Evolutionary conservation across 257 asterid species (phyloP).

Genomic region (Lithospermum erythrorhizon): DNA sequence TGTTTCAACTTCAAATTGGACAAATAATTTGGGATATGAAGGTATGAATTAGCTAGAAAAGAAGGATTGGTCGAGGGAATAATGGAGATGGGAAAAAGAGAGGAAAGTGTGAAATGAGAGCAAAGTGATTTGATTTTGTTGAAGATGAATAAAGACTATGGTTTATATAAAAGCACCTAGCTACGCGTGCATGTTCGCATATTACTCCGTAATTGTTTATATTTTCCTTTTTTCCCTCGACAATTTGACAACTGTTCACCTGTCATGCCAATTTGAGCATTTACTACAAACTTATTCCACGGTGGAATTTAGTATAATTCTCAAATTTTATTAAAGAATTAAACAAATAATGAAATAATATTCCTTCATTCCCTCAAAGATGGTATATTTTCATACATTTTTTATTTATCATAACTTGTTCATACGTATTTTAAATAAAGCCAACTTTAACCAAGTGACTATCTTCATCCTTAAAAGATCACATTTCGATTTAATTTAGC

Average conservation of each 20-base stretch:
- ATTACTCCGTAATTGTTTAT: neutral
- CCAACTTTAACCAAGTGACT: too few species aligned
- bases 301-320: too few species aligned
- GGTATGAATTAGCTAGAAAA: neutral
- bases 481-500: too few species aligned
- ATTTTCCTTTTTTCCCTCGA: neutral
- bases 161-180: conserved; percentile 7
- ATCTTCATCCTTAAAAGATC: too few species aligned
- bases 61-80: neutral
- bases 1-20: neutral
- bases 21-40: neutral
- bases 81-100: neutral
- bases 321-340: too few species aligned
- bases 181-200: conserved; percentile 18
- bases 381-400: too few species aligned
- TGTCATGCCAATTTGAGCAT: conserved; percentile 5
- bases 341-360: too few species aligned
- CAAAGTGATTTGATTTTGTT: neutral
- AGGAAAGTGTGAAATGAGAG: conserved; percentile 7
- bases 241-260: conserved; percentile 9
- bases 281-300: neutral
- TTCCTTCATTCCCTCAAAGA: too few species aligned
- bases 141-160: conserved; percentile 7
- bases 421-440: too few species aligned
- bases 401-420: too few species aligned